Evolutionary conservation across 139 green algal species (phyloP).

Genomic region (Tetradesmus obliquus): DNA sequence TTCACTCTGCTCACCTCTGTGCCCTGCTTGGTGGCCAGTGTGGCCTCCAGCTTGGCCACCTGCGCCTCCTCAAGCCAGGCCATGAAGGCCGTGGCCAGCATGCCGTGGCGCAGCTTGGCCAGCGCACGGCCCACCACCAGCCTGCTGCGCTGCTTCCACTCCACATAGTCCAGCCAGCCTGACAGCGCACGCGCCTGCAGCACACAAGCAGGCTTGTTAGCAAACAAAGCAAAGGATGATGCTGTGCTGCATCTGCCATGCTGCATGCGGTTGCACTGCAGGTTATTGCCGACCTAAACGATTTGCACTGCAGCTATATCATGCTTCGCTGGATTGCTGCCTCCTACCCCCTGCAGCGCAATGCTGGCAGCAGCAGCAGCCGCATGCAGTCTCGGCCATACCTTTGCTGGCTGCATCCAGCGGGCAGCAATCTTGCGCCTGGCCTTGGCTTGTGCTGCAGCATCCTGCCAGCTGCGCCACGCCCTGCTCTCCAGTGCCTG

Average conservation of each 20-base stretch:
- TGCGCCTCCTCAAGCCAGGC: constrained; percentile 55
- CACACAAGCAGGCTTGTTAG: not conserved
- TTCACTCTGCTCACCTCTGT: constrained; percentile 50
- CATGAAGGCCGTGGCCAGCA: constrained; percentile 51
- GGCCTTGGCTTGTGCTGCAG: constrained; percentile 48
- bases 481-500: constrained; percentile 52
- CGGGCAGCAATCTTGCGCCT: constrained; percentile 55
- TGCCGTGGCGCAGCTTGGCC: constrained; percentile 41
- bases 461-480: constrained; percentile 54
- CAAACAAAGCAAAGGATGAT: too few species aligned
- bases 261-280: too few species aligned
- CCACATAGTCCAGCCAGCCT: constrained; percentile 56
- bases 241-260: too few species aligned
- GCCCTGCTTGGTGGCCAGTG: constrained; percentile 61
- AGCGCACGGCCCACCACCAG: constrained; percentile 50
- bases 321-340: not conserved
- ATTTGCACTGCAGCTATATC: too few species aligned
- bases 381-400: not conserved
- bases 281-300: too few species aligned
- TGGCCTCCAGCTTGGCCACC: constrained; percentile 52
- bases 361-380: not conserved
- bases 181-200: constrained; percentile 54
- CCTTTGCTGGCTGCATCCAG: constrained; percentile 70
- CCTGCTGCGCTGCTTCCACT: constrained; percentile 56
- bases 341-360: not conserved